Conservation (phyloP, 2,329 filamentous ascomycete genomes). For the Exophiala viscosa region DNA sequence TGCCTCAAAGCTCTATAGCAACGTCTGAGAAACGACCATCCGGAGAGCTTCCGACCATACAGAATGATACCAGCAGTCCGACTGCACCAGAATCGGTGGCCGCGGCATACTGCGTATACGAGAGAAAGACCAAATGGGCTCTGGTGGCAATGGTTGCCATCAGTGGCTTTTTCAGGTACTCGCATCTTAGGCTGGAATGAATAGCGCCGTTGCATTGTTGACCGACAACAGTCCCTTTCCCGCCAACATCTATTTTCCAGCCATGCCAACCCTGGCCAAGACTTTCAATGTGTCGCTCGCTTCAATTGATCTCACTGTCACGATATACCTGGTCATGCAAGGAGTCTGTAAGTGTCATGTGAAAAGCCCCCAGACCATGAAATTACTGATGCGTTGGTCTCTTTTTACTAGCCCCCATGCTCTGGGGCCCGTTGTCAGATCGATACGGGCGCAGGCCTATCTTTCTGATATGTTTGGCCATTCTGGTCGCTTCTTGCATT, state of each 20-base stretch:
- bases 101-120: not conserved
- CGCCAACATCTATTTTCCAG: conserved; percentile 47
- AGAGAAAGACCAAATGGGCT: conserved; percentile 2
- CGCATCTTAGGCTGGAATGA: not conserved
- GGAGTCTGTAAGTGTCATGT: conserved; percentile 25
- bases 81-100: not conserved
- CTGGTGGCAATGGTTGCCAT: conserved; percentile 1
- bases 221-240: conserved; percentile 37
- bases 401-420: conserved; percentile 37
- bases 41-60: too few species aligned
- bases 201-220: not conserved
- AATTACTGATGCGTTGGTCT: not conserved
- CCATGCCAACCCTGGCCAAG: conserved; percentile 38
- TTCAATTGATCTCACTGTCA: conserved; percentile 43
- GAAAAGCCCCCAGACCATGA: too few species aligned
- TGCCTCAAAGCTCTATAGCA: too few species aligned
- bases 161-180: conserved; percentile 3
- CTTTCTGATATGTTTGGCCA: conserved; percentile 38
- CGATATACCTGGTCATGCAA: conserved; percentile 44
- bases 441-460: conserved; percentile 38
- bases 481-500: conserved; percentile 39
- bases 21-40: too few species aligned
- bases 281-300: conserved; percentile 39
- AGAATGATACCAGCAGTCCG: too few species aligned
- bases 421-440: conserved; percentile 43